Percentiles rank a stretch among this genome's conserved stretches.
Evolutionary conservation across 352 stramenopile genomes (phyloP).

Genomic region (Hyaloperonospora brassicae): DNA sequence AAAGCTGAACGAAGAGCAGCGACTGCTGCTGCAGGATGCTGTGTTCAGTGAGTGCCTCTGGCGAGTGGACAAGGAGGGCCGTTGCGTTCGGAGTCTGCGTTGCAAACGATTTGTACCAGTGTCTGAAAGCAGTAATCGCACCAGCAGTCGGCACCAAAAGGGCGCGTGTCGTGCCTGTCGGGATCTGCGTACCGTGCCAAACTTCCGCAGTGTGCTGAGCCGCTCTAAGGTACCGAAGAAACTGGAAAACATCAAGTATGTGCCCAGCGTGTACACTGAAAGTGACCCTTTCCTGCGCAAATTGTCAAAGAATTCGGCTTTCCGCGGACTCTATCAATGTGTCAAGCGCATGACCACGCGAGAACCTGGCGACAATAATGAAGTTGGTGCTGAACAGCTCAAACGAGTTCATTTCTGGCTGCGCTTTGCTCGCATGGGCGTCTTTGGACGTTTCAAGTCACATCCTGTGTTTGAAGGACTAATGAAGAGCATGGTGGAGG

Average conservation of each 20-base stretch:
- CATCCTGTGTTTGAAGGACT: conserved; percentile 71
- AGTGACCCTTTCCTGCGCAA: conserved; percentile 75
- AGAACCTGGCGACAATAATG: conserved; percentile 4
- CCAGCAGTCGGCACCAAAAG: conserved; percentile 15
- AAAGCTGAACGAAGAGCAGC: conserved; percentile 43
- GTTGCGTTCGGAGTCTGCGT: conserved; percentile 64
- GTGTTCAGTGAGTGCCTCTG: conserved; percentile 76
- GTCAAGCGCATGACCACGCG: conserved; percentile 32
- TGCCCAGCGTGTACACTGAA: conserved; percentile 66
- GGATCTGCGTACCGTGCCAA: conserved; percentile 54
- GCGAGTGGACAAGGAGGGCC: conserved; percentile 67
- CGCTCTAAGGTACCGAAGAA: conserved; percentile 64
- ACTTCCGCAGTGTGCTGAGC: conserved; percentile 71
- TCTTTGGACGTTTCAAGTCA: conserved; percentile 62
- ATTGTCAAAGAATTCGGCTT: conserved; percentile 66
- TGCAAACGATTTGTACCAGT: conserved; percentile 45
- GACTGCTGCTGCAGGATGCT: conserved; percentile 53
- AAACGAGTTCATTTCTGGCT: conserved; percentile 63
- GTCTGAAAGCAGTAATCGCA: conserved; percentile 13
- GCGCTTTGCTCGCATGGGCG: conserved; percentile 57
- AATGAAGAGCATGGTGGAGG: conserved; percentile 70
- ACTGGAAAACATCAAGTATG: conserved; percentile 72
- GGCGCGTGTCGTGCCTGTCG: conserved; percentile 60
- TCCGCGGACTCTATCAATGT: conserved; percentile 56
- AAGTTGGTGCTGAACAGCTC: conserved; percentile 15